Evolutionary conservation across 768 basidiomycete species (phyloP), one percentile per base, ranked within the genome.

Genomic region (Amyloporia xantha): DNA sequence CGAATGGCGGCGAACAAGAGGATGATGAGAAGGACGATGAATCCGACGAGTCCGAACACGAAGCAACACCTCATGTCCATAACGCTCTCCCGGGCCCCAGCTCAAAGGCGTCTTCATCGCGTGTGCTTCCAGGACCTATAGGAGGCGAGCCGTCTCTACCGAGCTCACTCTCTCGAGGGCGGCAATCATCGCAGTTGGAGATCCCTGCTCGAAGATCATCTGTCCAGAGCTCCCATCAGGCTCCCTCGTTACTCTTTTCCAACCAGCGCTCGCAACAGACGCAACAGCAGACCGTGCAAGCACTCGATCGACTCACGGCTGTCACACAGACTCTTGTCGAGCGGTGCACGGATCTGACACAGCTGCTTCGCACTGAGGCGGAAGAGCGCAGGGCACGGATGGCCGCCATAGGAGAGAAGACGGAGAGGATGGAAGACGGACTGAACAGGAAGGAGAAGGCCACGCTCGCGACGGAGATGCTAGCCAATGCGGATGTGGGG

Each of bases 361-460:
- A 83, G 53, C 74, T 79, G 51, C 65, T 88, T 35, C 81, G 81
- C 53, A 70, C 78, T 36, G 86, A 88, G 59, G 76, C 75, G 20
- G 84, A 86, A 55, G 78, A 84, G 28, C 77, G 76, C 52, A 82
- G 82, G 64, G 72, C 79, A 67, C 70, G 20, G 80, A 81, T 51
- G 73, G 75, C 57, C 78, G 50, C n/a, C 23, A 2, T n/a, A 2
- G 43, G 12, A 38, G 44, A 20, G n/a, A n/a, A n/a, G n/a, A n/a
- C n/a, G n/a, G n/a, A n/a, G n/a, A n/a, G n/a, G 36, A 54, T 23
- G 39, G 41, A 75, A 58, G 72, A 77, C 49, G 68, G 71, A n/a
- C 67, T 67, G 26, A 69, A 68, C 44, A 70, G 71, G 42, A 84
- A 77, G 64, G 79, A 83, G 51, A 83, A 78, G 57, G 77, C 78